Conservation (phyloP, 2,329 filamentous ascomycete genomes). For the Sarocladiaceae sp. region DNA sequence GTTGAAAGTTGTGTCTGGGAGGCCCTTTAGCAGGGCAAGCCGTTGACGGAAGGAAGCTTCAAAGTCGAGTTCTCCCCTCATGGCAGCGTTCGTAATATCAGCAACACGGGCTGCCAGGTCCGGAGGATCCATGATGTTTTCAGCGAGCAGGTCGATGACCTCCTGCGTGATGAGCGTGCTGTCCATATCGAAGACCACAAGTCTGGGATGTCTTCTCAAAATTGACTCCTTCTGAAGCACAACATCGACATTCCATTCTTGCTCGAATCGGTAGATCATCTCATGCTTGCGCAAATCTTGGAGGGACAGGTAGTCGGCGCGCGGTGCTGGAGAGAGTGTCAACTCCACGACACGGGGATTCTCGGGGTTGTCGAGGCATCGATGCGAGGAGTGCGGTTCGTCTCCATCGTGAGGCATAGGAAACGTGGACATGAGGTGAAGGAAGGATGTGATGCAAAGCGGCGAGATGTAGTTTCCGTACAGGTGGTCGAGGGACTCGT, state of each 20-base stretch:
- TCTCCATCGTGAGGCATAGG: slow-evolving; percentile 48
- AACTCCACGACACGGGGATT: slow-evolving; percentile 64
- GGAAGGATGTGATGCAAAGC: slow-evolving; percentile 61
- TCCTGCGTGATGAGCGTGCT: slow-evolving; percentile 96
- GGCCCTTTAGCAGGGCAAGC: slow-evolving; percentile 74
- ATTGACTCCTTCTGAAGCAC: slow-evolving; percentile 70
- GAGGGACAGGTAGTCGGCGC: slow-evolving; percentile 60
- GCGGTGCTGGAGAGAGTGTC: slow-evolving; percentile 56
- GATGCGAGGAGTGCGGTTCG: slow-evolving; percentile 56
- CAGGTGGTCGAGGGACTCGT: slow-evolving; percentile 57
- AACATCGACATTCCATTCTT: slow-evolving; percentile 85
- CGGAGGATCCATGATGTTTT: slow-evolving; percentile 62
- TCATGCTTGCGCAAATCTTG: slow-evolving; percentile 74
- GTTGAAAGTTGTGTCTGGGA: slow-evolving; percentile 74
- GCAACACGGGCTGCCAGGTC: slow-evolving; percentile 80
- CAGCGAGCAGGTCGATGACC: slow-evolving; percentile 92
- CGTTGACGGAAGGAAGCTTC: slow-evolving; percentile 76
- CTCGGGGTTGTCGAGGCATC: slow-evolving; percentile 57
- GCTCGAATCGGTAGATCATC: slow-evolving; percentile 77
- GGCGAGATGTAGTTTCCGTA: slow-evolving; percentile 64
- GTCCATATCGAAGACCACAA: slow-evolving; percentile 98
- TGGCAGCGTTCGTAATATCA: slow-evolving; percentile 85
- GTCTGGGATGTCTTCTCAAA: slow-evolving; percentile 73
- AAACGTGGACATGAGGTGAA: slow-evolving; percentile 62
- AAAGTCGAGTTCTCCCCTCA: slow-evolving; percentile 95